Conservation (phyloP, 345 rosid species). For the Eucalyptus rudis region DNA sequence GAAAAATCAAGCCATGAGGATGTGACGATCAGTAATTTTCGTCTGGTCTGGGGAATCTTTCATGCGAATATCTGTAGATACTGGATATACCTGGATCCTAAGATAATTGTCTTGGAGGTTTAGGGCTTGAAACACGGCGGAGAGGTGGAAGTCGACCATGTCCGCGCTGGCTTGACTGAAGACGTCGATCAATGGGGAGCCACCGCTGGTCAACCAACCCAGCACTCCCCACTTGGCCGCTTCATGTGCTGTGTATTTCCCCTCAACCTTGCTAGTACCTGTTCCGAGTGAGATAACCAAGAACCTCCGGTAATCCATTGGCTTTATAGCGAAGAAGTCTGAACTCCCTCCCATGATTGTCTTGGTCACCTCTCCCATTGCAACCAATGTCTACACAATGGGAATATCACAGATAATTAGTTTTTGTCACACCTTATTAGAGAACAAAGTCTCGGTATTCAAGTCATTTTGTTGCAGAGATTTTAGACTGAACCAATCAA, state of each 20-base stretch:
- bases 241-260: conserved; percentile 19
- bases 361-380: conserved; percentile 29
- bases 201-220: conserved; percentile 43
- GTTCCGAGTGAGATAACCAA: conserved; percentile 55
- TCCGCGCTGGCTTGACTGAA: conserved; percentile 52
- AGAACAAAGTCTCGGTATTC: neutral
- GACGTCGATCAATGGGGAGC: conserved; percentile 40
- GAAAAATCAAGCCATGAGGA: neutral
- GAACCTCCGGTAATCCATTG: conserved; percentile 34
- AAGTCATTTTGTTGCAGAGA: neutral
- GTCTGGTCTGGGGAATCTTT: neutral
- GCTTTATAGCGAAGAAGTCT: conserved; percentile 26
- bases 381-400: conserved; percentile 2
- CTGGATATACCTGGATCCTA: conserved; percentile 24
- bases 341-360: conserved; percentile 11
- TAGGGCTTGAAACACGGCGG: conserved; percentile 36
- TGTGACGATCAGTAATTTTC: neutral
- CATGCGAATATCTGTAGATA: neutral
- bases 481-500: too few relatives aligned
- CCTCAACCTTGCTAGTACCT: conserved; percentile 16
- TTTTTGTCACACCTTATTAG: neutral
- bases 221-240: conserved; percentile 56
- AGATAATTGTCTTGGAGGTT: conserved; percentile 28
- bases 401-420: neutral
- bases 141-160: conserved; percentile 50